A percentile compares a stretch with the other conserved stretches of the same genome.
Evolutionary conservation across 495 filamentous ascomycete genomes (phyloP).

Genomic region (Bryoglossum gracile): DNA sequence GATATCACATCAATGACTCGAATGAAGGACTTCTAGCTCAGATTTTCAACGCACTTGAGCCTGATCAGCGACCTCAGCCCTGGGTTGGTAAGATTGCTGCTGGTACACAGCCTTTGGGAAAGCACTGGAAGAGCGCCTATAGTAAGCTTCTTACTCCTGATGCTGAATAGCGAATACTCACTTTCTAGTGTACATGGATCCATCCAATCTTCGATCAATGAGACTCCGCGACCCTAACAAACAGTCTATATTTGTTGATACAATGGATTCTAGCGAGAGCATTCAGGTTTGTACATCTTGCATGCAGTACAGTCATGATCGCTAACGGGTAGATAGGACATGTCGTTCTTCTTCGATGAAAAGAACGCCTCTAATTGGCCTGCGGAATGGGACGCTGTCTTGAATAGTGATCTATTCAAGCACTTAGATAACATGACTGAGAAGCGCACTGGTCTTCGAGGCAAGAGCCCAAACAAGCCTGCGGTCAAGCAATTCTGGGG

Average conservation of each 20-base stretch:
- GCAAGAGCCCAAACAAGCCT: background rate
- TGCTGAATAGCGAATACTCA: constrained; percentile 3
- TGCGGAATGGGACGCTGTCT: constrained; percentile 6
- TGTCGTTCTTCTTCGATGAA: constrained; percentile 19
- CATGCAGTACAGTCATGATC: background rate
- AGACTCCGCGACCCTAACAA: no score
- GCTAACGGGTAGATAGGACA: constrained; percentile 11
- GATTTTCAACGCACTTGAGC: constrained; percentile 9
- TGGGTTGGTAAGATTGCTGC: constrained; percentile 17
- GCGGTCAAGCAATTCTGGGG: constrained; percentile 19
- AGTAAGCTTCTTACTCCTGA: constrained; percentile 14
- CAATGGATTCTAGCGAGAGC: background rate
- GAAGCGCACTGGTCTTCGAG: background rate
- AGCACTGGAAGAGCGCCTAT: constrained; percentile 22
- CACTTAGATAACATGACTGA: background rate
- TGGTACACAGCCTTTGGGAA: constrained; percentile 16
- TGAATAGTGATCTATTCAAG: constrained; percentile 13
- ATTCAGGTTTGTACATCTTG: background rate
- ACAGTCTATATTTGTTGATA: no score
- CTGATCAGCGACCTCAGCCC: constrained; percentile 10
- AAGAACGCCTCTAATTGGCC: constrained; percentile 11
- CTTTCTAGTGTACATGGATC: constrained; percentile 8
- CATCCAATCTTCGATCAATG: no score
- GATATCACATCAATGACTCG: constrained; percentile 19
- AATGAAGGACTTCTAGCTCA: constrained; percentile 20